phyloP scores from a whole-genome alignment of 2,329 filamentous ascomycete species.

The Endothia cerciana region DNA sequence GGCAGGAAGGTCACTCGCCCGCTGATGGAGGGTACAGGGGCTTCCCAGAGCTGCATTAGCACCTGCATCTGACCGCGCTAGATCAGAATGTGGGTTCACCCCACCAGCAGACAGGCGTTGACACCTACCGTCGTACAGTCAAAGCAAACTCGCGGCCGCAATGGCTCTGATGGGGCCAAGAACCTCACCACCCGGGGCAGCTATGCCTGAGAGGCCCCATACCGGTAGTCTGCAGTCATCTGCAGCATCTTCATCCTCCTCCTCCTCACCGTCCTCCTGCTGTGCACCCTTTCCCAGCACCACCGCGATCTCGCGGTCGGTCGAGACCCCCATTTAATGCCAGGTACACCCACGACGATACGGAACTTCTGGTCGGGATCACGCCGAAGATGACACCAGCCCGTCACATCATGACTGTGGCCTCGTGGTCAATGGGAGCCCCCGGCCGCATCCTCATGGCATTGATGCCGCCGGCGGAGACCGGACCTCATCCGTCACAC shows the following conservation, averaged over 20 bases:
- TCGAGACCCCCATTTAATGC: constrained; percentile 7
- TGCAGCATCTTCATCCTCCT: constrained; percentile 7
- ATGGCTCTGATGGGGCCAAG: background rate
- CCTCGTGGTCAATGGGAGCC: constrained; percentile 15
- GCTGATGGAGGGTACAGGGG: constrained; percentile 10
- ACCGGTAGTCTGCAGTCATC: constrained; percentile 4
- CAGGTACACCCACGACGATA: background rate
- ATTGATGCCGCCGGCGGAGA: constrained; percentile 15
- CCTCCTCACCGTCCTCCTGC: constrained; percentile 6
- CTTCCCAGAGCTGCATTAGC: constrained; percentile 18
- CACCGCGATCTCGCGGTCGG: constrained; percentile 17
- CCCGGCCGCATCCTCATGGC: constrained; percentile 18
- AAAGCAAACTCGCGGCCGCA: background rate
- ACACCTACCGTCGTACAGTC: background rate
- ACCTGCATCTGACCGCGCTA: constrained; percentile 13
- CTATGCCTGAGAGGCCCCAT: background rate
- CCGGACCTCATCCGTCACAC: background rate
- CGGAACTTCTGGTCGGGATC: background rate
- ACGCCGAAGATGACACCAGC: background rate
- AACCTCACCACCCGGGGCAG: background rate
- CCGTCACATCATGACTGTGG: constrained; percentile 17
- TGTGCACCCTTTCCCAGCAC: background rate
- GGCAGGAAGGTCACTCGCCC: constrained; percentile 19
- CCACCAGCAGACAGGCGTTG: background rate
- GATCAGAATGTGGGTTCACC: background rate